Evolutionary conservation across 257 asterid genomes (phyloP).

Genomic region (Leptodermis oblonga): DNA sequence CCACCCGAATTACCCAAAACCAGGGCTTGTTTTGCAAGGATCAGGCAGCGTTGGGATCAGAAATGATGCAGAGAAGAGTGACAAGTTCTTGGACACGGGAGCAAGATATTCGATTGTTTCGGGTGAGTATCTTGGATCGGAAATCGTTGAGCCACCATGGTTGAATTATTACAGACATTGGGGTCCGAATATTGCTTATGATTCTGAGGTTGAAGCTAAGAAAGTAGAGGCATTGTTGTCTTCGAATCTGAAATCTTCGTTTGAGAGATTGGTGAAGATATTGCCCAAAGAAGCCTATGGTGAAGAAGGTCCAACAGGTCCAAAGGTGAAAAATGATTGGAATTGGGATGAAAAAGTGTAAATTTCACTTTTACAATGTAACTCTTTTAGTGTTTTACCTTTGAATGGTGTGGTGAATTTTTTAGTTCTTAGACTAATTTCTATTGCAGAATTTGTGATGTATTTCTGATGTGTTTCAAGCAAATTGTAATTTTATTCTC

Average conservation of each 20-base stretch:
- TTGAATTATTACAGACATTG: constrained; percentile 55
- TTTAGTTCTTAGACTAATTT: no score
- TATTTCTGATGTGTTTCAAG: no score
- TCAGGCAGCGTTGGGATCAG: constrained; percentile 47
- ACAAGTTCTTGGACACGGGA: constrained; percentile 51
- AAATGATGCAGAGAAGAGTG: constrained; percentile 59
- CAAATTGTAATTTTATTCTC: no score
- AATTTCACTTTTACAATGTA: no score
- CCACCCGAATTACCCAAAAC: constrained; percentile 45
- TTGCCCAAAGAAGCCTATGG: constrained; percentile 66
- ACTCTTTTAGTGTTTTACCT: no score
- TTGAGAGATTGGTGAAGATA: constrained; percentile 34
- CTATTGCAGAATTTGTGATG: no score
- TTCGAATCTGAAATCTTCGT: constrained; percentile 23
- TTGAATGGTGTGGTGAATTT: no score
- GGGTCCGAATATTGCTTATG: constrained; percentile 62
- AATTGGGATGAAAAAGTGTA: constrained; percentile 62
- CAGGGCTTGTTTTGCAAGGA: constrained; percentile 58
- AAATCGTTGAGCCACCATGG: constrained; percentile 68
- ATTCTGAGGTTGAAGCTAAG: constrained; percentile 38
- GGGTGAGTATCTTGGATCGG: constrained; percentile 35
- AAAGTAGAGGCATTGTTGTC: constrained; percentile 26
- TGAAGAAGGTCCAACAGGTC: constrained; percentile 76
- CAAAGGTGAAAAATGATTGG: constrained; percentile 67
- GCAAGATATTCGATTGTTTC: constrained; percentile 42